Evolutionary conservation across 768 basidiomycete genomes (phyloP).

Genomic region (Boletus fagicola): DNA sequence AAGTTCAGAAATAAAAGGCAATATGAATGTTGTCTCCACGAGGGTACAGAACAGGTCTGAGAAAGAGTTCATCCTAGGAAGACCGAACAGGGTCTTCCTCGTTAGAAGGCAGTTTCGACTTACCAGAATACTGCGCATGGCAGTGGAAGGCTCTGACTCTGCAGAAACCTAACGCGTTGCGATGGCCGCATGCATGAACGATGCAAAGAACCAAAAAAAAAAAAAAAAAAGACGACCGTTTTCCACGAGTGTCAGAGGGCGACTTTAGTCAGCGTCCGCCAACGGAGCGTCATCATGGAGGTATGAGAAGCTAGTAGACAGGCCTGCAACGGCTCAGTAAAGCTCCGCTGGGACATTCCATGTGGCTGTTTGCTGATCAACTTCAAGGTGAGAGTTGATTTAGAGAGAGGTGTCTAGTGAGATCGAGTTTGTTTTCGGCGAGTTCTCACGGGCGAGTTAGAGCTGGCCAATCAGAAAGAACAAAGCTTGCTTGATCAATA

Average conservation of each 20-base stretch:
- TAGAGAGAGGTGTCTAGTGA: too few relatives aligned
- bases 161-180: neutral
- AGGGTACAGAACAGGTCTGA: conserved; percentile 33
- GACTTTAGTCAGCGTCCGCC: too few relatives aligned
- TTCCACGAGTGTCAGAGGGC: neutral
- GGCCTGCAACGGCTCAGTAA: too few relatives aligned
- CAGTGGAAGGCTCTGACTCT: neutral
- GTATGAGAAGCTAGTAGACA: too few relatives aligned
- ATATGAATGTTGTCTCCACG: conserved; percentile 27
- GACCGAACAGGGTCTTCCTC: neutral
- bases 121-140: neutral
- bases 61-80: conserved; percentile 21
- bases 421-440: too few relatives aligned
- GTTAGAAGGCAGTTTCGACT: conserved; percentile 3
- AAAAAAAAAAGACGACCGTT: neutral
- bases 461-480: too few relatives aligned
- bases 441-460: too few relatives aligned
- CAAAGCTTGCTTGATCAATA: too few relatives aligned
- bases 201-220: neutral
- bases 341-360: too few relatives aligned
- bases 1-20: conserved; percentile 25
- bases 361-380: too few relatives aligned
- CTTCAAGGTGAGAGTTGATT: too few relatives aligned
- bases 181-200: neutral
- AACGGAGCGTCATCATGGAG: too few relatives aligned